Conservation (phyloP, 441 rosid species). For the Geranium incanum region DNA sequence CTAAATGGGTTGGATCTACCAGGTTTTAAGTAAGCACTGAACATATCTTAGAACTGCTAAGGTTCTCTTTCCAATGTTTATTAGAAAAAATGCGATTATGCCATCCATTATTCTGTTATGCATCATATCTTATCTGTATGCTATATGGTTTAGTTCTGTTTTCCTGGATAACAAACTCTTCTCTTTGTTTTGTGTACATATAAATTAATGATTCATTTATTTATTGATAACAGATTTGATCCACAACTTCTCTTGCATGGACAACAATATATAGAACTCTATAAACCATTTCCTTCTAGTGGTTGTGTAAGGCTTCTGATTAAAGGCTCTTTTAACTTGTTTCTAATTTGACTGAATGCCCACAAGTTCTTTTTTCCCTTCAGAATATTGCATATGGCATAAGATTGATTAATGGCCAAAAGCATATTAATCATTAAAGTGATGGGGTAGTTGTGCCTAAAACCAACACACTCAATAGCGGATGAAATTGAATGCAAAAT, state of each 20-base stretch:
- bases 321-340: constrained; percentile 4
- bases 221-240: constrained; percentile 44
- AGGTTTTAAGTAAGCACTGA: constrained; percentile 53
- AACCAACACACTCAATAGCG: background rate
- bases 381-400: background rate
- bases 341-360: background rate
- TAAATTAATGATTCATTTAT: background rate
- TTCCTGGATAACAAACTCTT: background rate
- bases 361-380: background rate
- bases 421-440: background rate
- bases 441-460: background rate
- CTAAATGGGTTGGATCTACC: constrained; percentile 36
- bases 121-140: background rate
- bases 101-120: background rate
- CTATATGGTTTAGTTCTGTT: background rate
- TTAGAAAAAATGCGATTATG: background rate
- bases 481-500: background rate
- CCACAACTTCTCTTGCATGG: constrained; percentile 76
- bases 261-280: constrained; percentile 73
- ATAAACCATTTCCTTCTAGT: constrained; percentile 64
- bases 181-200: background rate
- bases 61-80: background rate
- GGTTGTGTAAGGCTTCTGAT: constrained; percentile 46
- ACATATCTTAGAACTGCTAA: constrained; percentile 2
- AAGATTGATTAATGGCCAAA: background rate